A percentile compares a stretch with the other conserved stretches of the same genome.
Conservation (phyloP, 768 basidiomycete genomes). For the Hericium erinaceus region DNA sequence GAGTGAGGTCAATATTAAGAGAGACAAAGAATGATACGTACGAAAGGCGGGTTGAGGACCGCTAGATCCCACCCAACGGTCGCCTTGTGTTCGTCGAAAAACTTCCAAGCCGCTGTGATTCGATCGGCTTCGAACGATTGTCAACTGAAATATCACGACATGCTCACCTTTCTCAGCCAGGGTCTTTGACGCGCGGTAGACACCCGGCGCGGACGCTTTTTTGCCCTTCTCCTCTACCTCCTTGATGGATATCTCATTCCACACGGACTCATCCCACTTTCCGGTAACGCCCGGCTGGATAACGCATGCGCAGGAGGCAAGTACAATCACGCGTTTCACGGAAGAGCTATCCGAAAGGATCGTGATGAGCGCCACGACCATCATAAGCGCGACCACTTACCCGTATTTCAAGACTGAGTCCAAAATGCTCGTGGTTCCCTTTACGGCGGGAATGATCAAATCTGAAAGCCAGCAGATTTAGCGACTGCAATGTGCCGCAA, state of each 20-base stretch:
- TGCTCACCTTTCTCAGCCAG: constrained; percentile 26
- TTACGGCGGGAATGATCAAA: constrained; percentile 30
- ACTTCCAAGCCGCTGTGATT: constrained; percentile 25
- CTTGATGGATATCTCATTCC: constrained; percentile 21
- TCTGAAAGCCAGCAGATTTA: constrained; percentile 10
- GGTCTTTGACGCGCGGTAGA: constrained; percentile 26
- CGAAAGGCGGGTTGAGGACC: constrained; percentile 25
- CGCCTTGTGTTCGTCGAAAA: constrained; percentile 17
- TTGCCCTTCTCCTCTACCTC: constrained; percentile 23
- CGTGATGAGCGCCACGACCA: not conserved
- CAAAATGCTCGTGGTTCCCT: constrained; percentile 29
- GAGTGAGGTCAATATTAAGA: not conserved
- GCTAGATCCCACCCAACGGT: constrained; percentile 24
- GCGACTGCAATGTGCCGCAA: not conserved
- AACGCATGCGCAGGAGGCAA: constrained; percentile 29
- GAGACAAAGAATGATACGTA: constrained; percentile 4
- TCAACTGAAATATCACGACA: no score
- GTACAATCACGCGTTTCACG: constrained; percentile 35
- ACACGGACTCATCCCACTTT: constrained; percentile 17
- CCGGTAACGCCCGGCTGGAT: constrained; percentile 1
- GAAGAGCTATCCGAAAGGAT: constrained; percentile 13
- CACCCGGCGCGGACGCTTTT: constrained; percentile 14
- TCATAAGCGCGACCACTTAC: constrained; percentile 1
- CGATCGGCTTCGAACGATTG: not conserved
- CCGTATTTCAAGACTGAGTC: constrained; percentile 23